Base-by-base conservation (phyloP, 2,329 filamentous ascomycete genomes). In the Bimuria novae-zelandiae region DNA sequence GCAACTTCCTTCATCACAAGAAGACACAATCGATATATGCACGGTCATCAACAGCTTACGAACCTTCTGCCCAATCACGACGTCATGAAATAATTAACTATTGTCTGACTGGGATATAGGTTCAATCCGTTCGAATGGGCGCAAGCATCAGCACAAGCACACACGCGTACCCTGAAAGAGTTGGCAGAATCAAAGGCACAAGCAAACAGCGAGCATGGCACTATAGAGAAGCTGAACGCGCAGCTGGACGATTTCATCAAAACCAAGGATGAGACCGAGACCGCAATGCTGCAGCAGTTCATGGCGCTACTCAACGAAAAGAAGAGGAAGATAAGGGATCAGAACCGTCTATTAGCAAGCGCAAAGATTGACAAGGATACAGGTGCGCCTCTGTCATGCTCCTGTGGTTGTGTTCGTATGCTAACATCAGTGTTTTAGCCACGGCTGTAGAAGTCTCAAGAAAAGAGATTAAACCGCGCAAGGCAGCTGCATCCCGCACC, bases 271-370 rank as follows among this genome's bases (percentile, higher is more conserved):
- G 82, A 84, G 16, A 82, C 90, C 56, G 89, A 92, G 71, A 79
- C 80, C 1, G 80, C 81, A 16, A 75, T 92, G 51, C 73, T 92
- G 1, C 82, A 83, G 55, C 90, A 90, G 68, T 90, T 90, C 62
- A 81, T 84, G 49, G 78, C 83, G 50, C 76, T 93, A 2, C 76
- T 92, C 1, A 92, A 92, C 62, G 84, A 88, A 69, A 93, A 93
- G 76, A 92, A 92, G 72, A 77, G 87, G 47, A 92, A 89, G 73
- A 92, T 92, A 44, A 77, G 89, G 37, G 83, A 91, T 62, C 88
- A 91, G 72, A 85, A 89, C 63, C 80, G 82, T 33, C 73, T 89
- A 17, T 73, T 91, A 21, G 77, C 78, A 14, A 74, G 76, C 25
- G 82, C 83, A 67, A 84, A 85, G 47, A 67, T 74, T 10, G 70